Percentiles rank a stretch among this genome's conserved stretches.
phyloP scores from a whole-genome alignment of 208 protist genomes.

The Naegleria gruberi region DNA sequence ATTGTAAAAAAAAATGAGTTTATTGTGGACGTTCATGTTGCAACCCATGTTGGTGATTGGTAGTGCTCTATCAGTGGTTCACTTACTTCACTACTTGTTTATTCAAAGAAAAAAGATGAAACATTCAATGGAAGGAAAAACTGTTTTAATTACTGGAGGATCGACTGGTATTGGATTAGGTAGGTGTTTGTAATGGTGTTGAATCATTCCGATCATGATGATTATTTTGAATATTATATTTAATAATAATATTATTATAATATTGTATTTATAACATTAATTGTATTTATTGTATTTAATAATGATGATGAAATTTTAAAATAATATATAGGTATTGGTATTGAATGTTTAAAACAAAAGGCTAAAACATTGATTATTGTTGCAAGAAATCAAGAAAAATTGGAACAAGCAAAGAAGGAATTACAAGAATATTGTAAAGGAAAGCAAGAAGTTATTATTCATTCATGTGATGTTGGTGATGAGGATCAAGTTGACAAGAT shows the following conservation, averaged over 20 bases:
- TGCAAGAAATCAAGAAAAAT: constrained; percentile 52
- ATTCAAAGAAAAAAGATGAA: not conserved
- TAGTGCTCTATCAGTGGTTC: not conserved
- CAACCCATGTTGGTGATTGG: too few relatives aligned
- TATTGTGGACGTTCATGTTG: too few relatives aligned
- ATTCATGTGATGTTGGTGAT: constrained; percentile 59
- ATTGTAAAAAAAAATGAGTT: too few relatives aligned
- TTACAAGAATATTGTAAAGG: constrained; percentile 33
- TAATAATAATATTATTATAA: too few relatives aligned
- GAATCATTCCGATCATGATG: constrained; percentile 36
- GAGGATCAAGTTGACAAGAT: constrained; percentile 47
- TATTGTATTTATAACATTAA: too few relatives aligned
- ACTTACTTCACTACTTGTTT: not conserved
- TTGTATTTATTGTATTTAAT: too few relatives aligned
- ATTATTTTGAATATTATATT: too few relatives aligned
- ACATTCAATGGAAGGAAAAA: constrained; percentile 32
- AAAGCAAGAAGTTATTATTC: constrained; percentile 40
- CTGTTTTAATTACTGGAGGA: constrained; percentile 67
- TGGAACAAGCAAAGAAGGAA: constrained; percentile 48
- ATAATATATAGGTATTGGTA: not conserved
- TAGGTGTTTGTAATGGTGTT: constrained; percentile 56
- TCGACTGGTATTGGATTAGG: constrained; percentile 67
- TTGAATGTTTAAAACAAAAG: not conserved
- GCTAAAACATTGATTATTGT: constrained; percentile 56
- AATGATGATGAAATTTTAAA: too few relatives aligned